Evolutionary conservation across 345 rosid genomes (phyloP).

Genomic region (Psidium guajava): DNA sequence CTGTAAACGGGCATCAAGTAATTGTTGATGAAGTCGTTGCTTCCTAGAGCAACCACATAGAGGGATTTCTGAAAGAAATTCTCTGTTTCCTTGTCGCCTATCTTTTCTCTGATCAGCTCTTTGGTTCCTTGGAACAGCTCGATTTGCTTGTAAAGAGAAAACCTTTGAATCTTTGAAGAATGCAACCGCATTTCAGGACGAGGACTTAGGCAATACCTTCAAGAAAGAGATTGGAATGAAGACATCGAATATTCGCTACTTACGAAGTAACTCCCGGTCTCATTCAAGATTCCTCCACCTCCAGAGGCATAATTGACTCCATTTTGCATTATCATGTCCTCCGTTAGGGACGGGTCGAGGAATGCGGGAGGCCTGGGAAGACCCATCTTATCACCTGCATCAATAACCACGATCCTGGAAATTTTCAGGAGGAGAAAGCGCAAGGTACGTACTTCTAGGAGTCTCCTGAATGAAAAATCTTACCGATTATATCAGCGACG

Average conservation of each 20-base stretch:
- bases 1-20: slow-evolving; percentile 80
- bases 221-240: neutral
- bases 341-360: slow-evolving; percentile 68
- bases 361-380: slow-evolving; percentile 85
- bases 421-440: neutral
- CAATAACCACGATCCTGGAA: neutral
- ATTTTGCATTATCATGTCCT: slow-evolving; percentile 55
- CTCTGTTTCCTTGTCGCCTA: slow-evolving; percentile 40
- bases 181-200: neutral
- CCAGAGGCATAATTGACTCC: slow-evolving; percentile 95
- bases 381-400: slow-evolving; percentile 60
- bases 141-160: slow-evolving; percentile 66
- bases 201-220: neutral
- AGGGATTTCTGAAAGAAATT: slow-evolving; percentile 51
- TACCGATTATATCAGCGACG: slow-evolving; percentile 90
- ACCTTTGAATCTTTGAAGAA: slow-evolving; percentile 58
- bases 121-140: slow-evolving; percentile 65
- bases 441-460: neutral
- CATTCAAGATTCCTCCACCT: slow-evolving; percentile 89
- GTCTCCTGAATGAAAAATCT: neutral
- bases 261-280: slow-evolving; percentile 78
- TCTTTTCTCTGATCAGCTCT: slow-evolving; percentile 30
- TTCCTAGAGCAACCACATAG: slow-evolving; percentile 90
- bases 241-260: slow-evolving; percentile 10
- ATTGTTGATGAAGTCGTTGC: slow-evolving; percentile 98